phyloP scores from a whole-genome alignment of 352 stramenopile genomes.

The Phytophthora colocasiae region DNA sequence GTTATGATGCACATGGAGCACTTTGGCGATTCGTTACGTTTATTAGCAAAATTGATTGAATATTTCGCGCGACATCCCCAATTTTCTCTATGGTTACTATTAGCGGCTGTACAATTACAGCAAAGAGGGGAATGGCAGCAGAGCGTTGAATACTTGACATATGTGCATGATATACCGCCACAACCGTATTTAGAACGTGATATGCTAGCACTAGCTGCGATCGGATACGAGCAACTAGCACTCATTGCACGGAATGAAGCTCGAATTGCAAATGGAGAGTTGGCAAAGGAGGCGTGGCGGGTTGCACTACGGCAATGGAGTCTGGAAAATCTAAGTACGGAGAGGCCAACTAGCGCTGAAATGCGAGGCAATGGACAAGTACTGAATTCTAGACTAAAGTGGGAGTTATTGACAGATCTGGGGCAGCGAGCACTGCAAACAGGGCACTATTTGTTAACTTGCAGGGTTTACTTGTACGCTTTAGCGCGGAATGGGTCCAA shows the following conservation, averaged over 20 bases:
- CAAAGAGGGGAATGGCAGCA: slow-evolving; percentile 61
- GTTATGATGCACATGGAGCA: slow-evolving; percentile 71
- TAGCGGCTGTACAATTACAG: slow-evolving; percentile 67
- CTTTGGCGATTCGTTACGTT: slow-evolving; percentile 52
- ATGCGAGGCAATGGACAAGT: slow-evolving; percentile 6
- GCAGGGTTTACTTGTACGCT: slow-evolving; percentile 51
- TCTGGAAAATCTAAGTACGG: slow-evolving; percentile 34
- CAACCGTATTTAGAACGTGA: slow-evolving; percentile 66
- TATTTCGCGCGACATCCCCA: slow-evolving; percentile 53
- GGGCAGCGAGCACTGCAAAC: slow-evolving; percentile 44
- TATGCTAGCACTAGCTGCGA: slow-evolving; percentile 62
- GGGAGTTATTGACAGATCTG: slow-evolving; percentile 60
- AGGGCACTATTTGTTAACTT: slow-evolving; percentile 68
- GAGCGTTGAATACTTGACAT: slow-evolving; percentile 67
- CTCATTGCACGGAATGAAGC: slow-evolving; percentile 1
- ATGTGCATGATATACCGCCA: slow-evolving; percentile 60
- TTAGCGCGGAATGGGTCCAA: slow-evolving; percentile 33
- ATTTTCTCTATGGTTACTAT: slow-evolving; percentile 64
- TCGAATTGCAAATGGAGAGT: slow-evolving; percentile 3
- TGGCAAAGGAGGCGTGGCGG: slow-evolving; percentile 63
- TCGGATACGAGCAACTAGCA: slow-evolving; percentile 50
- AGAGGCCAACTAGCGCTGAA: slow-evolving; percentile 2
- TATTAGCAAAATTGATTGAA: slow-evolving; percentile 70
- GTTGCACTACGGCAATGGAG: slow-evolving; percentile 62
- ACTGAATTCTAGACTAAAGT: slow-evolving; percentile 40